A percentile compares a stretch with the other conserved stretches of the same genome.
phyloP scores from a whole-genome alignment of 2,329 filamentous ascomycete species.

The Emmonsiellopsis sp. region DNA sequence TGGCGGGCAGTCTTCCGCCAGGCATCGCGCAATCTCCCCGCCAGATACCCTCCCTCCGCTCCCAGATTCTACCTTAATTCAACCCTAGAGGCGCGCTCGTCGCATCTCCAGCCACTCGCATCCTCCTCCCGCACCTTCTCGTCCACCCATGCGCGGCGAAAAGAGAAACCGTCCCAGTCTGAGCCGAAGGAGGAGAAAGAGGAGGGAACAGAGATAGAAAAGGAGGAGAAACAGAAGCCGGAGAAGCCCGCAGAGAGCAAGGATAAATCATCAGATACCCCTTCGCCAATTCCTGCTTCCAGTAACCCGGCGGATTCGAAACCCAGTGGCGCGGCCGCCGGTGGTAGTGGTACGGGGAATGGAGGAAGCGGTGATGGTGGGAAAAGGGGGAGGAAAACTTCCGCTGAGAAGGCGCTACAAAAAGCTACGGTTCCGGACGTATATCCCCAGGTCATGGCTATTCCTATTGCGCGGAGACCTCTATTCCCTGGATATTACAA shows the following conservation, averaged over 20 bases:
- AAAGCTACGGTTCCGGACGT: conserved; percentile 89
- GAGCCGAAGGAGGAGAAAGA: conserved; percentile 34
- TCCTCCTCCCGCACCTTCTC: conserved; percentile 33
- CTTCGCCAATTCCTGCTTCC: conserved; percentile 31
- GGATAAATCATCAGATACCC: conserved; percentile 42
- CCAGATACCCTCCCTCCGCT: conserved; percentile 22
- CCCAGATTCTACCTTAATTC: conserved; percentile 22
- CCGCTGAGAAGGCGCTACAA: conserved; percentile 64
- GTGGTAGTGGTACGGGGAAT: conserved; percentile 42
- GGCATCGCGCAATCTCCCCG: conserved; percentile 33
- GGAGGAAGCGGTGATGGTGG: conserved; percentile 36
- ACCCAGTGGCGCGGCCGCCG: conserved; percentile 51
- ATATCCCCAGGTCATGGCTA: conserved; percentile 95
- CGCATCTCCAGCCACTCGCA: conserved; percentile 12
- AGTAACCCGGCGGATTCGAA: conserved; percentile 28
- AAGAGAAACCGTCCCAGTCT: conserved; percentile 46
- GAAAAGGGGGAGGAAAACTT: conserved; percentile 52
- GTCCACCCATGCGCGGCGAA: conserved; percentile 40
- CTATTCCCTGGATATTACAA: conserved; percentile 98
- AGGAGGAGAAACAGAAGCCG: conserved; percentile 22
- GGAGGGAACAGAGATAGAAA: conserved; percentile 34
- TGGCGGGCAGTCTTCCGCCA: conserved; percentile 54
- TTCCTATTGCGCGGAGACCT: conserved; percentile 86
- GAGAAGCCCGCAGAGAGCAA: conserved; percentile 24
- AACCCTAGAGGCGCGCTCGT: conserved; percentile 6